Evolutionary conservation across 768 basidiomycete species (phyloP).

Genomic region (Pleurotus sapidus): DNA sequence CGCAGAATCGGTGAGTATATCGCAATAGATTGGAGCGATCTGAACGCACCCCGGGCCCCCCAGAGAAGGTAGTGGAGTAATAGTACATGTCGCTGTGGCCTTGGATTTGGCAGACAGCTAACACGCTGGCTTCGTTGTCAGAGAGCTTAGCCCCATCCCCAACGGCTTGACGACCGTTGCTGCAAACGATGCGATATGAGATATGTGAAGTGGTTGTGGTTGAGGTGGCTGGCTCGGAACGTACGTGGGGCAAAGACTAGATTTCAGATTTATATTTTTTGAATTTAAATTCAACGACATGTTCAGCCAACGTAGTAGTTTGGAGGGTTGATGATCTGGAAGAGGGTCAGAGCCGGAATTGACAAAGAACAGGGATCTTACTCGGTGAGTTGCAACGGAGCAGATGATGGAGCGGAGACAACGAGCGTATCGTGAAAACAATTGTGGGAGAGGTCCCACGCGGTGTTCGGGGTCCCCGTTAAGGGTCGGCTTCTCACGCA

Average conservation of each 20-base stretch:
- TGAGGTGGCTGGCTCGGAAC: slow-evolving; percentile 19
- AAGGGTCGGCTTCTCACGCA: slow-evolving; percentile 4
- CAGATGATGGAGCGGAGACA: slow-evolving; percentile 10
- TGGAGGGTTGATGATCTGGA: background rate
- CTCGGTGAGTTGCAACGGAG: slow-evolving; percentile 1
- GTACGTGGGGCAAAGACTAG: slow-evolving; percentile 95
- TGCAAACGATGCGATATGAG: slow-evolving; percentile 24
- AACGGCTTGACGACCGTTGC: slow-evolving; percentile 97
- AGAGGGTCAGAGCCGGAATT: background rate
- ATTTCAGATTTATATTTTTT: slow-evolving; percentile 73
- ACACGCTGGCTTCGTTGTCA: slow-evolving; percentile 76
- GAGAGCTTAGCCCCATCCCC: slow-evolving; percentile 91
- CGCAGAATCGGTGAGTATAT: slow-evolving; percentile 9
- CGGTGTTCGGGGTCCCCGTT: slow-evolving; percentile 1
- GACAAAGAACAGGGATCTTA: background rate
- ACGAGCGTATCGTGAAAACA: background rate
- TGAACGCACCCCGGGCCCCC: slow-evolving; percentile 78
- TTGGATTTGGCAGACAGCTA: slow-evolving; percentile 83
- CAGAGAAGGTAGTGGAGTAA: slow-evolving; percentile 92
- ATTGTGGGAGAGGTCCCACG: background rate
- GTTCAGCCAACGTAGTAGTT: slow-evolving; percentile 76
- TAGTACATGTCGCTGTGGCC: slow-evolving; percentile 84
- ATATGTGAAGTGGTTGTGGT: slow-evolving; percentile 13
- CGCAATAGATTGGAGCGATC: background rate
- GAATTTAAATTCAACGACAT: slow-evolving; percentile 76